These are phyloP conservation scores for Chrysophaeum taylorii DNA, from an alignment of 352 stramenopile genomes.

Conservation along the genomic window DNA sequence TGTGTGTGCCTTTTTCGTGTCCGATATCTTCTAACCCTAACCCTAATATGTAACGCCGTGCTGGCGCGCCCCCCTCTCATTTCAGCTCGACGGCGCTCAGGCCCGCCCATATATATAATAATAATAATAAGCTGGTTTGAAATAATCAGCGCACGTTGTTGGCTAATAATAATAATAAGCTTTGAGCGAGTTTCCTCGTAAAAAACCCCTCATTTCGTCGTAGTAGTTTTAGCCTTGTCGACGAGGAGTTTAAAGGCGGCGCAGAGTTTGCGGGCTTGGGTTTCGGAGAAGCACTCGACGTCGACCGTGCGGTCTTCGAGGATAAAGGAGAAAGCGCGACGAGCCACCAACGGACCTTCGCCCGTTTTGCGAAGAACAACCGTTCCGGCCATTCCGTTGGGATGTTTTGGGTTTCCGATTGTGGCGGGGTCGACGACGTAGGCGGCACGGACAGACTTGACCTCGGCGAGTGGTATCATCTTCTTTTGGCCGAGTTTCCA, in stretches of 20 bases:
- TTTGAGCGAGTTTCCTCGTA: too few species aligned
- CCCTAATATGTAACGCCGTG: too few species aligned
- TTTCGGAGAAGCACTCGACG: conserved; percentile 5
- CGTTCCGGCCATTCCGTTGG: neutral
- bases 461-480: neutral
- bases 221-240: neutral
- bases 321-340: neutral
- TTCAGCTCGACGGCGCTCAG: too few species aligned
- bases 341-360: neutral
- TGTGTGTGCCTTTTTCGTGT: too few species aligned
- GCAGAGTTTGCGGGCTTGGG: neutral
- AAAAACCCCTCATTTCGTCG: too few species aligned
- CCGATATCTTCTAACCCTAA: too few species aligned
- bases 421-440: neutral
- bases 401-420: neutral
- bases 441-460: neutral
- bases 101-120: too few species aligned
- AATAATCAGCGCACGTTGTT: too few species aligned
- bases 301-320: neutral
- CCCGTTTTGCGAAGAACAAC: neutral
- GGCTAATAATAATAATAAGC: too few species aligned
- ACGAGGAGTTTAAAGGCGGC: conserved; percentile 3
- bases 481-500: neutral
- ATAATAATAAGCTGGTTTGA: too few species aligned
- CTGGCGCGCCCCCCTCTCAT: too few species aligned